phyloP scores from a whole-genome alignment of 305 asterid genomes.

The Fraxinus angustifolia region DNA sequence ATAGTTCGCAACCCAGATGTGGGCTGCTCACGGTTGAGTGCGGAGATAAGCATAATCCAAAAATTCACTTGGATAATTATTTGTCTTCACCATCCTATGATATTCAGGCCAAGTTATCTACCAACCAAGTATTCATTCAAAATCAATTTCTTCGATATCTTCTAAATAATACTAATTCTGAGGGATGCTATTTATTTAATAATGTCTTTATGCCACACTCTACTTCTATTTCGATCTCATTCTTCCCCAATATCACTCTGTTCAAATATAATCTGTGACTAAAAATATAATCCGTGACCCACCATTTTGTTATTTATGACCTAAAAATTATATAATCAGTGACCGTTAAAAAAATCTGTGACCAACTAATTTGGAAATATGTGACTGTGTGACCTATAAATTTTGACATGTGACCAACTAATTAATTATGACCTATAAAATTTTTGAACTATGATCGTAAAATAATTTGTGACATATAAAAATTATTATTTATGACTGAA shows the following conservation, averaged over 20 bases:
- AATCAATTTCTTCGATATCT: not conserved
- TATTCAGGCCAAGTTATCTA: not conserved
- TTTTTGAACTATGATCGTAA: no score
- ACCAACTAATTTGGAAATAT: no score
- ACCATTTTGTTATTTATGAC: no score
- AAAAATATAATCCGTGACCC: no score
- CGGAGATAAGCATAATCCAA: slow-evolving; percentile 13
- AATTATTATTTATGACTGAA: no score
- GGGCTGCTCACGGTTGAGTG: slow-evolving; percentile 38
- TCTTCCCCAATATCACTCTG: slow-evolving; percentile 31
- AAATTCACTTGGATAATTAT: not conserved
- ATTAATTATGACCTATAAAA: no score
- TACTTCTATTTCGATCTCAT: slow-evolving; percentile 27
- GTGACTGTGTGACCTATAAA: no score
- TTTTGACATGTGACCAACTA: no score
- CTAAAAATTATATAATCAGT: no score
- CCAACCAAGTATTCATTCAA: not conserved
- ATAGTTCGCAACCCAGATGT: slow-evolving; percentile 19
- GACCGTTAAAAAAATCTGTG: no score
- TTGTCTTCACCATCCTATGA: not conserved
- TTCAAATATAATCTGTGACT: slow-evolving; percentile 11
- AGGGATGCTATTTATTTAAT: slow-evolving; percentile 8
- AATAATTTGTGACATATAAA: no score
- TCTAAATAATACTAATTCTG: accelerated
- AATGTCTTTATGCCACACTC: not conserved